Evolutionary conservation across 805 yeast genomes (phyloP), one percentile per base, ranked within the genome.

Genomic region (Lachancea dasiensis): DNA sequence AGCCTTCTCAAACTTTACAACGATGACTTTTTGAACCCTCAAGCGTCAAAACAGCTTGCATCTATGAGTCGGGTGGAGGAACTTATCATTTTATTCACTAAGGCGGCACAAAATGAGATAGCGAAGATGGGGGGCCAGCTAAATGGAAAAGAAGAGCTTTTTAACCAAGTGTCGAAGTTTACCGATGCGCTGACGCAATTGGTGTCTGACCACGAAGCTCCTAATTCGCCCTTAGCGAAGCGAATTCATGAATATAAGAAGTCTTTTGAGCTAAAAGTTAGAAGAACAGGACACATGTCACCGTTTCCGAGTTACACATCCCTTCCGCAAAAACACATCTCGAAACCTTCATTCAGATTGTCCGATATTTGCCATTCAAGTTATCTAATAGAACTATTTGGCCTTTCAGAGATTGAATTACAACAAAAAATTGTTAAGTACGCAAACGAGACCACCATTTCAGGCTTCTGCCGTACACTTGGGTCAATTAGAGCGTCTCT

Each of bases 1-100:
- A 70, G 79, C 35, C 65, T 80, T 31, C 56, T 82, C 18, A 72
- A 83, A 18, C 69, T 81, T 40, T 81, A 82, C 54, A 78, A 77
- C 39, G 80, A 77, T 31, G 48, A 77, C 27, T 54, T 49, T 20
- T 60, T 79, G 25, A 72, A 70, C 35, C 76, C 80, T 2, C 35
- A 24, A 11, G 36, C 43, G 35, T 21, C 36, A 2, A 26, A 29
- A 3, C 58, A 48, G 19, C 62, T 64, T 47, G 64, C 61, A 24
- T 51, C 48, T 20, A 41, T 59, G 28, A 56, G 50, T 11, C 64
- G 64, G 16, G 59, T 64, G 8, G 67, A 67, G 40, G 77, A 73
- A 36, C 50, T 77, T 24, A 65, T 77, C 2, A 66, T 74, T 54
- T 61, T 68, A 46, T 78, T 77, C 48, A 73, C 74, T 6, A 66